Percentiles rank a stretch among this genome's conserved stretches.
Evolutionary conservation across 202 grass and related monocot species (phyloP).

Genomic region (Miscanthus sacchariflorus): DNA sequence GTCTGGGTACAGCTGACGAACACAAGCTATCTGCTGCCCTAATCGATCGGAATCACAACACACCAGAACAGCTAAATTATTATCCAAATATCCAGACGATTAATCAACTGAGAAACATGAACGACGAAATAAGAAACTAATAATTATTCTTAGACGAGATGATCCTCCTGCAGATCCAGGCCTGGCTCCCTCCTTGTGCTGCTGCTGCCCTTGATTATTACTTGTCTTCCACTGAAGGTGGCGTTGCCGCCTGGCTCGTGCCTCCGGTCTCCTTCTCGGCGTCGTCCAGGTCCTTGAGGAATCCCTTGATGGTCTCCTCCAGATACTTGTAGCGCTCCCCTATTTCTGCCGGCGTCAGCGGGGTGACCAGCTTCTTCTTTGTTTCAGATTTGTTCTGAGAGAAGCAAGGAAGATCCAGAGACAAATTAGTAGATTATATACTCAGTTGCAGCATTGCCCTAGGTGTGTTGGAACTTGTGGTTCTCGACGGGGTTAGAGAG

Average conservation of each 20-base stretch:
- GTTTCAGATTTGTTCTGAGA: neutral
- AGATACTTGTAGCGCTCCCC: neutral
- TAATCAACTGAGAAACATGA: neutral
- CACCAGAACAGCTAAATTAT: neutral
- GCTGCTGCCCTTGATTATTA: neutral
- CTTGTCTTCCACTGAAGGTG: neutral
- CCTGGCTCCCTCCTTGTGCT: neutral
- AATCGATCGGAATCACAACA: neutral
- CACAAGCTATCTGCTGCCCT: neutral
- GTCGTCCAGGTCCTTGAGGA: constrained; percentile 1
- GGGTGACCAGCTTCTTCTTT: neutral
- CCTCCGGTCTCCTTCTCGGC: neutral
- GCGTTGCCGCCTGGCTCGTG: neutral
- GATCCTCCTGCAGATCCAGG: neutral
- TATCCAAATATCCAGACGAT: neutral
- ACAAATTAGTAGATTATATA: neutral
- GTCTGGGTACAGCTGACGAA: neutral
- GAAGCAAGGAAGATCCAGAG: neutral
- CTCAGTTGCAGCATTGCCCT: neutral
- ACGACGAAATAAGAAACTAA: neutral
- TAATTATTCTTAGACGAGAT: neutral
- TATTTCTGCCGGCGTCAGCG: neutral
- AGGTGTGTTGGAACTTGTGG: no score
- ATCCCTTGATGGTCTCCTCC: neutral
- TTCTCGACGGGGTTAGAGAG: no score